These are phyloP conservation scores for Fusarium begoniae DNA, from an alignment of 2,329 filamentous ascomycete genomes.

Conservation along the genomic window DNA sequence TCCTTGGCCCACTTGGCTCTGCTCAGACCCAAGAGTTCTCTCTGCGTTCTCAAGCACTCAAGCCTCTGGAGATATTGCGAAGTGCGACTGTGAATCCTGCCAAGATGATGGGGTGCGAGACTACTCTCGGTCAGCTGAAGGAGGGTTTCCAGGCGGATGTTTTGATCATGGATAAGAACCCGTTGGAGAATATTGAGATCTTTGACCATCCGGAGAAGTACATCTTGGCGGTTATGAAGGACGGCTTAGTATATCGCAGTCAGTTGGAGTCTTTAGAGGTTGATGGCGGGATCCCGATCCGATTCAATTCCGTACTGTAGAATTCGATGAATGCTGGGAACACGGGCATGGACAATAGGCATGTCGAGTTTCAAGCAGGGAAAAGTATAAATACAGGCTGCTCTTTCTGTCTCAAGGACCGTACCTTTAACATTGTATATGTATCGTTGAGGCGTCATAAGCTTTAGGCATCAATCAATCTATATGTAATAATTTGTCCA, in stretches of 20 bases:
- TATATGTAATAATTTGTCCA: background rate
- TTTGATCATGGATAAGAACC: background rate
- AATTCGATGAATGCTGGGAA: no score
- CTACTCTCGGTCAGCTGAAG: background rate
- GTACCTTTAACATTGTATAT: accelerated
- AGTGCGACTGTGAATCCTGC: background rate
- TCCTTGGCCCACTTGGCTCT: background rate
- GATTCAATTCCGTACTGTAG: background rate
- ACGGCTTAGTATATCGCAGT: background rate
- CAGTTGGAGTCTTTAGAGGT: background rate
- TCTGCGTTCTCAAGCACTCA: background rate
- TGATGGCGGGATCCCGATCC: background rate
- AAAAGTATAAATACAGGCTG: background rate
- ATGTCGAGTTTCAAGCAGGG: background rate
- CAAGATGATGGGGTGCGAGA: background rate
- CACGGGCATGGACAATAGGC: no score
- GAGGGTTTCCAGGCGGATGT: background rate
- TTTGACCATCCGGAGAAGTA: background rate
- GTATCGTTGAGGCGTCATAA: no score
- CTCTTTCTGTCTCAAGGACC: accelerated
- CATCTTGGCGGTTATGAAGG: background rate
- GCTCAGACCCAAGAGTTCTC: background rate
- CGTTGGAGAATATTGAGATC: background rate
- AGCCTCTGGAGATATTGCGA: background rate
- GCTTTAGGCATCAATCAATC: no score